These are phyloP conservation scores for Lepidium africanum DNA, from an alignment of 345 rosid species.

Conservation along the genomic window DNA sequence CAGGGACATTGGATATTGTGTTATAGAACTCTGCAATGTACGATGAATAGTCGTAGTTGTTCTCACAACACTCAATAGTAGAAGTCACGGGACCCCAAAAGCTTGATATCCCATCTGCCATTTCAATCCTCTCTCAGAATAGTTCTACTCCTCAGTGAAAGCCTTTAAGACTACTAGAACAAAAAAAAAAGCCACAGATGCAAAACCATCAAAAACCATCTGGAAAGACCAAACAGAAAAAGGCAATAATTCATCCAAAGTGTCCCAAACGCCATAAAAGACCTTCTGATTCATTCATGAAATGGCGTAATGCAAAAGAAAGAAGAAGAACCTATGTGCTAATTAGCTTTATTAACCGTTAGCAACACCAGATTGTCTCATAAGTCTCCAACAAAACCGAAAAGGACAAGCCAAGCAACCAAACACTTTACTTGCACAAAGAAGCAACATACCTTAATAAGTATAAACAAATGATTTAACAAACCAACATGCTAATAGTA, in stretches of 20 bases:
- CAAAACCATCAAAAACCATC: not conserved
- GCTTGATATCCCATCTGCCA: slow-evolving; percentile 72
- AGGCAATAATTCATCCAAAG: too few relatives aligned
- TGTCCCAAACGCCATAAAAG: not conserved
- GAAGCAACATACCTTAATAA: slow-evolving; percentile 17
- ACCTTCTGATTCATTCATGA: not conserved
- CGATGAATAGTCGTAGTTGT: slow-evolving; percentile 60
- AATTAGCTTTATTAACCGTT: not conserved
- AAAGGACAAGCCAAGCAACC: not conserved
- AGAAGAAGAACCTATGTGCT: not conserved
- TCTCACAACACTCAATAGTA: slow-evolving; percentile 75
- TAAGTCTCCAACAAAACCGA: slow-evolving; percentile 2
- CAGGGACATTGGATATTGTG: slow-evolving; percentile 68
- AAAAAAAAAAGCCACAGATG: not conserved
- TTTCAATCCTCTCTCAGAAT: slow-evolving; percentile 29
- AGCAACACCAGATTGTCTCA: not conserved
- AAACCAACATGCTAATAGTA: slow-evolving; percentile 8
- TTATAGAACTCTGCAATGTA: slow-evolving; percentile 90
- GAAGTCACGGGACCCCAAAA: slow-evolving; percentile 98
- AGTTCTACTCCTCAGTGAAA: not conserved
- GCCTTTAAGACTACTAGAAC: slow-evolving; percentile 7
- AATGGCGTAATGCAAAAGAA: not conserved
- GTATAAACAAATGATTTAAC: slow-evolving; percentile 12
- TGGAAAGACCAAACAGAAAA: not conserved
- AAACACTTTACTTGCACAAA: slow-evolving; percentile 14